Evolutionary conservation across 2,329 filamentous ascomycete genomes (phyloP), one percentile per base, ranked within the genome.

Genomic region (Sporothrix sp.): DNA sequence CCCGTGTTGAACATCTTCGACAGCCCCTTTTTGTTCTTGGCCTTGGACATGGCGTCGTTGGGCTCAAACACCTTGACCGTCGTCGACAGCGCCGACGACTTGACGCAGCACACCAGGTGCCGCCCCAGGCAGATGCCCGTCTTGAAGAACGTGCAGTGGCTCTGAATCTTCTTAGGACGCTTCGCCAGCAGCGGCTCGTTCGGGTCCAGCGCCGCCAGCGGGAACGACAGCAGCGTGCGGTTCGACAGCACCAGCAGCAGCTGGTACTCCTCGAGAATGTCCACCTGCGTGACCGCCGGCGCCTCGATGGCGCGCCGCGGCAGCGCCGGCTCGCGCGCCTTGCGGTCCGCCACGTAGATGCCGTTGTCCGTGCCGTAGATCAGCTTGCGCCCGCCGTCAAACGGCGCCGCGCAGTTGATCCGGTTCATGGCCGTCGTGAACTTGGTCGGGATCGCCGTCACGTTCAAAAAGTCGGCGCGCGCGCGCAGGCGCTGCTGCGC

Each of bases 61-160:
- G 93, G 93, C 69, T 98, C 91, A 68, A 88, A 97, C n/a, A 97
- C 93, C 69, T 97, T 97, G 73, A 98, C 95, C 2, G 91, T 97
- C 13, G 88, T 95, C 48, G 88, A 95, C 28, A 97, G 73, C 3
- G 90, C 87, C 16, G 86, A 91, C 36, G 88, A 95, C 72, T 95
- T 97, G 62, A 97, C 93, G 59, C 88, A 94, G 69, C 91, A 97
- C 27, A 98, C 93, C 49, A 98, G 75, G 64, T 97, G 93, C 55
- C 93, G 81, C 30, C 93, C 90, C 53, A 96, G 77, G 63, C 93
- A 97, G 61, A 96, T 94, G 35, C 93, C 93, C 16, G 89, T 86
- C 69, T 94, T 95, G 81, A 98, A 98, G 72, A 97, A 98, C 67
- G 91, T 96, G 67, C 91, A 94, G 68, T 96, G 90, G 60, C 87